A percentile compares a stretch with the other conserved stretches of the same genome.
Evolutionary conservation across 805 yeast genomes (phyloP).

Genomic region (Tetrapisispora iriomotensis): DNA sequence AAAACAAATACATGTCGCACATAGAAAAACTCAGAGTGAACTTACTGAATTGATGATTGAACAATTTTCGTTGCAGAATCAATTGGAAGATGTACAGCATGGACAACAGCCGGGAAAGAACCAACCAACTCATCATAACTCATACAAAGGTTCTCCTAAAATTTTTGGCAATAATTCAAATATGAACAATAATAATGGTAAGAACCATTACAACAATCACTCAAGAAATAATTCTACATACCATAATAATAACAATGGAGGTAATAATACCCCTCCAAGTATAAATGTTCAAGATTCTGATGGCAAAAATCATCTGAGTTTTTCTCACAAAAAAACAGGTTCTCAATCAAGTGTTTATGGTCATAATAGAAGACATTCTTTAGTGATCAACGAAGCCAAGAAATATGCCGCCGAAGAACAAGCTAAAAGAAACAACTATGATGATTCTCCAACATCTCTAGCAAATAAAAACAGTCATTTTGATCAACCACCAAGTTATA

Average conservation of each 20-base stretch:
- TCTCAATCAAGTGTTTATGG: slow-evolving; percentile 47
- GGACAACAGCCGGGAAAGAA: slow-evolving; percentile 69
- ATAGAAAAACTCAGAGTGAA: slow-evolving; percentile 88
- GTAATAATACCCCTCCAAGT: slow-evolving; percentile 28
- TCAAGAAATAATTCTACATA: slow-evolving; percentile 29
- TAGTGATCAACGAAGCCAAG: slow-evolving; percentile 87
- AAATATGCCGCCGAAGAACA: slow-evolving; percentile 89
- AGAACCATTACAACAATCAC: slow-evolving; percentile 24
- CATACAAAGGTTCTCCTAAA: slow-evolving; percentile 22
- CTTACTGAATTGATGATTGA: slow-evolving; percentile 87
- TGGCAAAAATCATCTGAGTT: slow-evolving; percentile 6
- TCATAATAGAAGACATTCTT: slow-evolving; percentile 83
- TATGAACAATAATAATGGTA: slow-evolving; percentile 15
- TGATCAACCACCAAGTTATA: neutral
- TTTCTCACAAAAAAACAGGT: slow-evolving; percentile 41
- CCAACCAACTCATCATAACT: slow-evolving; percentile 4
- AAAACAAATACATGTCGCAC: slow-evolving; percentile 81
- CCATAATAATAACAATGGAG: slow-evolving; percentile 12
- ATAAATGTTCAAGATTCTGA: slow-evolving; percentile 8
- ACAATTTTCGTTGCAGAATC: slow-evolving; percentile 79
- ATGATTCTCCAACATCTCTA: neutral
- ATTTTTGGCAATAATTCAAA: too few relatives aligned
- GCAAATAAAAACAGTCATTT: neutral
- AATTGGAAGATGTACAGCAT: slow-evolving; percentile 82
- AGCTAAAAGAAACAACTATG: slow-evolving; percentile 45